These are phyloP conservation scores for Arctostaphylos glauca DNA, from an alignment of 148 eudicot genomes.

Conservation along the genomic window DNA sequence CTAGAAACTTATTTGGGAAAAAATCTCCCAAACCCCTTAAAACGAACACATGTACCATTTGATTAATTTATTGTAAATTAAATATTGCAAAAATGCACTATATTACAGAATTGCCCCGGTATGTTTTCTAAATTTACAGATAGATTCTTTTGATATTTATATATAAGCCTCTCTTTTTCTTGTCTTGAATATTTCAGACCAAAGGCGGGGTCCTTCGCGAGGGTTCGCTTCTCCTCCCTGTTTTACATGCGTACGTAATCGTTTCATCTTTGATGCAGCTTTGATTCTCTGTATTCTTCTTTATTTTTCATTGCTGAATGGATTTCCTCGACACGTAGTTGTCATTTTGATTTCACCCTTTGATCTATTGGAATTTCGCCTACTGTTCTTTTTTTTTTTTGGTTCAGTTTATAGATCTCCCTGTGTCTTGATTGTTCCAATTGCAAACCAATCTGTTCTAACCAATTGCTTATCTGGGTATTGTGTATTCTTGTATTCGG, in stretches of 20 bases:
- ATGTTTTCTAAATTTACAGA: neutral
- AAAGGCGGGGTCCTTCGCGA: constrained; percentile 14
- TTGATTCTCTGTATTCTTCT: neutral
- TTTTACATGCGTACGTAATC: neutral
- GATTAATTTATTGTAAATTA: too few relatives aligned
- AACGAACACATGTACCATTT: too few relatives aligned
- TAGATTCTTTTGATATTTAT: neutral
- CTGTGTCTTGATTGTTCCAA: neutral
- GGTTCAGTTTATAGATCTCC: neutral
- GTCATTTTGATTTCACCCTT: neutral
- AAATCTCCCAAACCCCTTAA: too few relatives aligned
- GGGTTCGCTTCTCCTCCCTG: constrained; percentile 13
- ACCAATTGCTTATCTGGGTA: neutral
- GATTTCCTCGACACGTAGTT: neutral
- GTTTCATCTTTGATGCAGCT: neutral
- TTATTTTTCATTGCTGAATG: neutral
- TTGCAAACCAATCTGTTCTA: neutral
- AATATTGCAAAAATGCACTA: too few relatives aligned
- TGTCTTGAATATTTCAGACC: constrained; percentile 15
- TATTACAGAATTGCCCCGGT: neutral
- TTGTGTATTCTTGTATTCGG: constrained; percentile 5
- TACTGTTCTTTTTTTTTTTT: too few relatives aligned
- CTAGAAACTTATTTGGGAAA: too few relatives aligned
- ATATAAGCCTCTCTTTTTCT: neutral
- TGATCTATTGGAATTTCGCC: neutral